These are phyloP conservation scores for Sindora glabra DNA, from an alignment of 306 rosid genomes.

Conservation along the genomic window DNA sequence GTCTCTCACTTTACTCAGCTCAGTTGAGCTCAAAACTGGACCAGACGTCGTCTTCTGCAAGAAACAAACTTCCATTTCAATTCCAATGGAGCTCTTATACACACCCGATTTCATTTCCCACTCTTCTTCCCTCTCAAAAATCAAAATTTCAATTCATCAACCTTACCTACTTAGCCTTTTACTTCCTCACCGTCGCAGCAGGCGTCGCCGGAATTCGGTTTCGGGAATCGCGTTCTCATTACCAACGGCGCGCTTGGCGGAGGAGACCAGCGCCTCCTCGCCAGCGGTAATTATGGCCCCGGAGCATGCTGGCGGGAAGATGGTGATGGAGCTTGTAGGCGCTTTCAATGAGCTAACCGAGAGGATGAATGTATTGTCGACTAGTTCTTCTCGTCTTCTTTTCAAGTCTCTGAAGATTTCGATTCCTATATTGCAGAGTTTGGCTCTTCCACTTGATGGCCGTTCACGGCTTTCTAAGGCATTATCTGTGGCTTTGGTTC, in stretches of 20 bases:
- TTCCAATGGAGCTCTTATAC: background rate
- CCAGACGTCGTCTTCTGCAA: background rate
- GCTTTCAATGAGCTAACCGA: constrained; percentile 75
- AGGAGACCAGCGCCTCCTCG: background rate
- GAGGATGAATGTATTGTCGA: constrained; percentile 51
- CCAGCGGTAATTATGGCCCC: constrained; percentile 7
- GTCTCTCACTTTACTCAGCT: background rate
- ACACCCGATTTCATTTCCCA: background rate
- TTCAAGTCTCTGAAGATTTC: constrained; percentile 82
- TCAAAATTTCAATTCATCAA: background rate
- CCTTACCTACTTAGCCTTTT: background rate
- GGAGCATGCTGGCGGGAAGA: constrained; percentile 65
- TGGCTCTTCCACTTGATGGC: constrained; percentile 57
- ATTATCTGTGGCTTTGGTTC: constrained; percentile 62
- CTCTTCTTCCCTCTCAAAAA: background rate
- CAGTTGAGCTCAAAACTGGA: background rate
- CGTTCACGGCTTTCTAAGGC: constrained; percentile 81
- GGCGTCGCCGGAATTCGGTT: background rate
- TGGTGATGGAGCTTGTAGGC: constrained; percentile 89
- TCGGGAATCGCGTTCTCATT: background rate
- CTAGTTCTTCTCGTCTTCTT: constrained; percentile 53
- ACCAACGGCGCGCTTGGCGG: background rate
- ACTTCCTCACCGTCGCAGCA: constrained; percentile 2
- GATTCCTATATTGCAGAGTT: constrained; percentile 50
- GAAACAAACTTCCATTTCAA: background rate